phyloP scores from a whole-genome alignment of 2,329 filamentous ascomycete genomes.

The Torrubiellomyces zombiae region DNA sequence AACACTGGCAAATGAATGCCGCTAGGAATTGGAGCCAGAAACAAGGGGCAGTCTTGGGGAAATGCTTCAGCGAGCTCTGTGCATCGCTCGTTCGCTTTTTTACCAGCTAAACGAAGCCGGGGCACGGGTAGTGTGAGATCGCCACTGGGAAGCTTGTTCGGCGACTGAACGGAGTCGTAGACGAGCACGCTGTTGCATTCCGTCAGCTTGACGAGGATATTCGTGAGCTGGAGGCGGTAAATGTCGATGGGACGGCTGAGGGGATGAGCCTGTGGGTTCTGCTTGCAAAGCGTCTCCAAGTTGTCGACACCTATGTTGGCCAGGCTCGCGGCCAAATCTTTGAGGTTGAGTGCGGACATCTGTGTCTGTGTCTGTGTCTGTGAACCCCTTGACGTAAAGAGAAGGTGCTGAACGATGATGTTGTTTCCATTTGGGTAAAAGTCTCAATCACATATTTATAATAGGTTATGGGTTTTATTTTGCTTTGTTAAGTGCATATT shows the following conservation, averaged over 20 bases:
- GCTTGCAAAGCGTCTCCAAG: not conserved
- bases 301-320: not conserved
- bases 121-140: slow-evolving; percentile 16
- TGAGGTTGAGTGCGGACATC: too few relatives aligned
- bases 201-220: slow-evolving; percentile 6
- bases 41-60: slow-evolving; percentile 14
- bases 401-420: too few relatives aligned
- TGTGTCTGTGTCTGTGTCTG: too few relatives aligned
- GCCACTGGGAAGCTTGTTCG: slow-evolving; percentile 10
- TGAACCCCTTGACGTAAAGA: too few relatives aligned
- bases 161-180: slow-evolving; percentile 14
- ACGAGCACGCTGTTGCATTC: slow-evolving; percentile 8
- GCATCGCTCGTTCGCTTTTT: slow-evolving; percentile 20
- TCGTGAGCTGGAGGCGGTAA: slow-evolving; percentile 13
- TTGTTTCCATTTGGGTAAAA: too few relatives aligned
- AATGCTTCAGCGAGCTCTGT: slow-evolving; percentile 29
- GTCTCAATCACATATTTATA: too few relatives aligned
- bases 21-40: slow-evolving; percentile 34
- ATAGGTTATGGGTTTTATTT: too few relatives aligned
- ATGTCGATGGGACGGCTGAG: slow-evolving; percentile 13
- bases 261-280: not conserved
- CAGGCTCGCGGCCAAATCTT: slow-evolving; percentile 2
- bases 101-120: slow-evolving; percentile 10
- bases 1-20: slow-evolving; percentile 50
- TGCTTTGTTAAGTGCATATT: too few relatives aligned